phyloP scores from a whole-genome alignment of 768 basidiomycete genomes.

The Leccinum boreale region DNA sequence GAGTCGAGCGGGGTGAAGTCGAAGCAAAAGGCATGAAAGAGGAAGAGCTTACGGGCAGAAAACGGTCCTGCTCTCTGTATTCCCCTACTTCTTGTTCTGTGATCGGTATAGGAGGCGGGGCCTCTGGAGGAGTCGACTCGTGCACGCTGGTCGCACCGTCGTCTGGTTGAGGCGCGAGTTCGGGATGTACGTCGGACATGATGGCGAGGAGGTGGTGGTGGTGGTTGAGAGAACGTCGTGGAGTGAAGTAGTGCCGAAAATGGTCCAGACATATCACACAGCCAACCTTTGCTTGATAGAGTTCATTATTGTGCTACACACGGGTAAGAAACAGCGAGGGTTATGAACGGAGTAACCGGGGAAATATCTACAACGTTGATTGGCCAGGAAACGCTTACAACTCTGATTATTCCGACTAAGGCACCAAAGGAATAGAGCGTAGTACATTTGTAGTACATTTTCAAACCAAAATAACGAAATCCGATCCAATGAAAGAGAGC shows the following conservation, averaged over 20 bases:
- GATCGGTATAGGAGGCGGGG: conserved; percentile 63
- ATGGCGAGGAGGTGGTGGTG: neutral
- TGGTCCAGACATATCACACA: neutral
- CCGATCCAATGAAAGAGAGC: neutral
- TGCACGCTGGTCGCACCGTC: conserved; percentile 32
- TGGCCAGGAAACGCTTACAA: conserved; percentile 16
- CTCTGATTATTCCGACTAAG: conserved; percentile 31
- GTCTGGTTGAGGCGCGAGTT: conserved; percentile 39
- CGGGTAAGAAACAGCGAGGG: neutral
- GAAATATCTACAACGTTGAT: conserved; percentile 11
- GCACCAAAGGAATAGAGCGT: conserved; percentile 26
- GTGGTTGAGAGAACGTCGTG: conserved; percentile 1
- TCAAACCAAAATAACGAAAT: conserved; percentile 15
- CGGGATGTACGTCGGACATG: conserved; percentile 34
- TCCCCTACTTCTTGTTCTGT: conserved; percentile 93
- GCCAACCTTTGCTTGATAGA: neutral
- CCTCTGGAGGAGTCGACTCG: conserved; percentile 36
- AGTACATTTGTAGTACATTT: conserved; percentile 23
- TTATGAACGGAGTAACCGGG: conserved; percentile 12
- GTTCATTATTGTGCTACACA: neutral
- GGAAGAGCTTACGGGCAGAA: conserved; percentile 63
- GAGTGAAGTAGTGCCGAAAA: neutral
- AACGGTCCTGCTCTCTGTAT: conserved; percentile 93
- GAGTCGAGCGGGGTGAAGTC: neutral
- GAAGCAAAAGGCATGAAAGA: neutral